Conservation (phyloP, 352 stramenopile genomes). For the Pythium guiyangense region DNA sequence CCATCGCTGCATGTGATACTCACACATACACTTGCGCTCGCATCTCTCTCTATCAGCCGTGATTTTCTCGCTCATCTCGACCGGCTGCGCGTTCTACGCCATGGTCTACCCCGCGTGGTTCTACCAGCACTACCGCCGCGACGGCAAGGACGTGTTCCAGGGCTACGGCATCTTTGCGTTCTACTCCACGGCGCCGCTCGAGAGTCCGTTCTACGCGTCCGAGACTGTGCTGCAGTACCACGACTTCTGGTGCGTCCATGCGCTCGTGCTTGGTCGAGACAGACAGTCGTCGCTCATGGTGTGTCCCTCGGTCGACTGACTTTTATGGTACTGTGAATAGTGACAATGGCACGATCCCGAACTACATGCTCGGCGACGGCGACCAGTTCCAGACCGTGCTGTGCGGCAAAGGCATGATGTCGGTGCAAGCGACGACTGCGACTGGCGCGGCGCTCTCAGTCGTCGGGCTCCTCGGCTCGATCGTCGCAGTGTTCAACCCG, state of each 20-base stretch:
- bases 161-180: slow-evolving; percentile 79
- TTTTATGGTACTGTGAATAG: slow-evolving; percentile 2
- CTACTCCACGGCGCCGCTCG: slow-evolving; percentile 69
- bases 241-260: slow-evolving; percentile 47
- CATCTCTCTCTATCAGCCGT: slow-evolving; percentile 32
- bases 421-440: slow-evolving; percentile 56
- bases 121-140: slow-evolving; percentile 77
- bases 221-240: slow-evolving; percentile 73
- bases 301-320: no score
- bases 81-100: slow-evolving; percentile 73
- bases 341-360: slow-evolving; percentile 37
- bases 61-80: slow-evolving; percentile 71
- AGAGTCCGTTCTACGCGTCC: slow-evolving; percentile 78
- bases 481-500: slow-evolving; percentile 71
- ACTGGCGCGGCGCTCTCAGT: slow-evolving; percentile 57
- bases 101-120: slow-evolving; percentile 83
- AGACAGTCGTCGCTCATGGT: no score
- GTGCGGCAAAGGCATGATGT: slow-evolving; percentile 68
- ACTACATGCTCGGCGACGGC: slow-evolving; percentile 82
- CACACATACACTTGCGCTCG: no score
- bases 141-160: slow-evolving; percentile 72
- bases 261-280: neutral
- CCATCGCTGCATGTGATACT: no score
- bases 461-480: slow-evolving; percentile 55
- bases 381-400: slow-evolving; percentile 66